These are phyloP conservation scores for Fremontodendron californicum DNA, from an alignment of 345 rosid genomes.

Conservation along the genomic window DNA sequence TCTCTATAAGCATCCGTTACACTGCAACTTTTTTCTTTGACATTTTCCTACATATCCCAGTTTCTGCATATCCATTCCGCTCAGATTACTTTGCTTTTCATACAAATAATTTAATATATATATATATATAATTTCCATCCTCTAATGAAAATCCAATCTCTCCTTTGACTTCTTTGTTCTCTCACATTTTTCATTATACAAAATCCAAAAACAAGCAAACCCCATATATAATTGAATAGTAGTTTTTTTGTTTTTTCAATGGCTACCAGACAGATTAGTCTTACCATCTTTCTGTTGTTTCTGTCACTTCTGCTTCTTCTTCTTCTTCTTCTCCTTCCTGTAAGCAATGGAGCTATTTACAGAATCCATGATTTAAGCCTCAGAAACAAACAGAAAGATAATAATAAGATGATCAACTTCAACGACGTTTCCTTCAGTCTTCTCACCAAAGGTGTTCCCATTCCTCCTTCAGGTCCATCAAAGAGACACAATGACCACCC, in stretches of 20 bases:
- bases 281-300: constrained; percentile 2
- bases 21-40: constrained; percentile 1
- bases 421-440: neutral
- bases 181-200: neutral
- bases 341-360: constrained; percentile 3
- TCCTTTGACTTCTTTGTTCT: constrained; percentile 3
- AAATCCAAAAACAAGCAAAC: neutral
- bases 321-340: constrained; percentile 14
- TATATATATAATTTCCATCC: neutral
- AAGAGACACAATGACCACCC: constrained; percentile 18
- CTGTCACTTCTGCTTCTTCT: constrained; percentile 16
- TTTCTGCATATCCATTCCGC: neutral
- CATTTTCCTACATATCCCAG: constrained; percentile 5
- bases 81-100: constrained; percentile 13
- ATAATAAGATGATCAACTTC: neutral
- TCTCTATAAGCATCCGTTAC: constrained; percentile 27
- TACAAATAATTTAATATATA: neutral
- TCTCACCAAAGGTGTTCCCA: constrained; percentile 21
- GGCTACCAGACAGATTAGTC: constrained; percentile 20
- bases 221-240: constrained; percentile 1
- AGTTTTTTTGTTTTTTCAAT: neutral
- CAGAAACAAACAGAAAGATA: neutral
- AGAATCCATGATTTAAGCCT: neutral
- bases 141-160: constrained; percentile 4
- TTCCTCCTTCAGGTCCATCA: constrained; percentile 42